Conservation (phyloP, 192 early-diverging fungal genomes). For the Chytriomyces sp. region DNA sequence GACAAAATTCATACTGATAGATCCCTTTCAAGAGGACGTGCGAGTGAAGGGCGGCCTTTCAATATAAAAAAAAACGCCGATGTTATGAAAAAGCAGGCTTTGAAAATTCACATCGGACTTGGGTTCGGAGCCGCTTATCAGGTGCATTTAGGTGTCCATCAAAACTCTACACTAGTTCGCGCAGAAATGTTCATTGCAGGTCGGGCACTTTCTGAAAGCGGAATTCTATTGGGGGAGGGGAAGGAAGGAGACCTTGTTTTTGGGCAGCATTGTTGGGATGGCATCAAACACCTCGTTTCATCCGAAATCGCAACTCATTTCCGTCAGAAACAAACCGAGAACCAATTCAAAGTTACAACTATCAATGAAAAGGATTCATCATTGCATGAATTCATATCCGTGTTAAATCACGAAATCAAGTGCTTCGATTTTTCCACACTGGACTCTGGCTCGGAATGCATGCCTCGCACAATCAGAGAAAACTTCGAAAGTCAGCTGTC, state of each 20-base stretch:
- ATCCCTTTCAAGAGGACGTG: no score
- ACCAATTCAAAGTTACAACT: background rate
- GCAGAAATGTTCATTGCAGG: constrained; percentile 18
- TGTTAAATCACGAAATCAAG: background rate
- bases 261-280: no score
- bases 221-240: background rate
- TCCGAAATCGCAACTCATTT: background rate
- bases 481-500: background rate
- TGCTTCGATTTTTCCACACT: background rate
- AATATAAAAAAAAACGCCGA: background rate
- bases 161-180: background rate
- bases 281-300: no score
- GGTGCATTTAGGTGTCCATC: background rate
- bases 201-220: background rate
- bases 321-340: background rate
- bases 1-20: no score
- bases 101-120: constrained; percentile 17
- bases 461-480: background rate
- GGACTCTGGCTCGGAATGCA: background rate
- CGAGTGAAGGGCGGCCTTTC: background rate
- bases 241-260: background rate
- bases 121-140: background rate
- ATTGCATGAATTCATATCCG: background rate
- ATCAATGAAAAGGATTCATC: background rate
- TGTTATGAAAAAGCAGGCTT: background rate